Evolutionary conservation across 2,329 filamentous ascomycete species (phyloP), one percentile per base, ranked within the genome.

Genomic region (Emmonsiellopsis sp.): DNA sequence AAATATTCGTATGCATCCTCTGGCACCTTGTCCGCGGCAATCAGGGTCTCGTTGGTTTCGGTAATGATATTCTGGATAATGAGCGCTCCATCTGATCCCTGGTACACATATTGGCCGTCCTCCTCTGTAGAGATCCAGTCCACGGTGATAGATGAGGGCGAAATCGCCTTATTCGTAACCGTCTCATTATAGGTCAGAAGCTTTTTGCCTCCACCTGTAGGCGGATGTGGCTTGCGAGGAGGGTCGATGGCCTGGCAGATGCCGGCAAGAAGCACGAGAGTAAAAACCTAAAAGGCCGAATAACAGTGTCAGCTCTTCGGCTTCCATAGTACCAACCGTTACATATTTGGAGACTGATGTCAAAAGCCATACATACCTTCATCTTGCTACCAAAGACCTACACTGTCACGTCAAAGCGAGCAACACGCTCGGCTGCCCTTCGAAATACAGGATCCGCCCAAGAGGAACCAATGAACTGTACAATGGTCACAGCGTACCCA

Each of bases 1-100:
- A 75, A 82, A 65, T 82, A 86, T 43, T 81, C 78, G 56, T 71
- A 70, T 55, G 79, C 72, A 50, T 77, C 76, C 1, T 72, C 67
- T 0, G 82, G 82, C 1, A 86, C 73, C 55, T 80, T 71, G 55
- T 79, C 77, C 2, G 79, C 77, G 1, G 78, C 69, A 5, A 86
- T 74, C 54, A 86, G 83, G 0, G 77, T 80, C 26, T 74, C 75
- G 34, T 71, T 77, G 55, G 79, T 73, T 43, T 78, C 78, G 0
- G 79, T 82, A 40, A 79, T 76, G 50, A 86, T 80, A 61, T 85
- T 82, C 61, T 81, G 76, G 32, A 86, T 77, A 5, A 83, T 67
- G 5, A 87, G 70, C 32, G 79, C 76, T 8, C 78, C 79, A 52
- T 75, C 74, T 3, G 67, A 65, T 52, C 69, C 75, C 45, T 68